These are phyloP conservation scores for Chrysoporthe austroafricana DNA, from an alignment of 2,329 filamentous ascomycete genomes.

Conservation along the genomic window DNA sequence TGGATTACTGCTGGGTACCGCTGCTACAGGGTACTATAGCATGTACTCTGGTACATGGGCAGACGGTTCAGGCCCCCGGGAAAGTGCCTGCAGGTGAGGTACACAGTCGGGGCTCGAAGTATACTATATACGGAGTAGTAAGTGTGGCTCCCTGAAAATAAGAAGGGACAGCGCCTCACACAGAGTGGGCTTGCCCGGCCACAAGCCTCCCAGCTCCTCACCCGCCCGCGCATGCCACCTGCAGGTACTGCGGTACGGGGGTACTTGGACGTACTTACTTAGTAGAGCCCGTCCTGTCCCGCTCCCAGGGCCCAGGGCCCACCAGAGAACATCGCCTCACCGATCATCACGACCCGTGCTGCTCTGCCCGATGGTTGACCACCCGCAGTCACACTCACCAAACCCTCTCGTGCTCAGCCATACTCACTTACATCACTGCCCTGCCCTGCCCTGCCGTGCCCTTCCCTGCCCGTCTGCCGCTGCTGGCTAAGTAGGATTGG, in stretches of 20 bases:
- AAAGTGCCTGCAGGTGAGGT: neutral
- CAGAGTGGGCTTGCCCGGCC: neutral
- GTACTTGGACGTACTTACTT: neutral
- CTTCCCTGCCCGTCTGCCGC: neutral
- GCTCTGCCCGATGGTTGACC: neutral
- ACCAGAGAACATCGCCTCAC: neutral
- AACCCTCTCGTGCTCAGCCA: neutral
- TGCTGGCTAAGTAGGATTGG: neutral
- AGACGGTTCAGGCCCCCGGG: neutral
- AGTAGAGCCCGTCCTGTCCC: neutral
- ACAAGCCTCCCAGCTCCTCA: slow-evolving; percentile 5
- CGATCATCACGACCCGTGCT: neutral
- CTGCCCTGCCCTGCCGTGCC: too few relatives aligned
- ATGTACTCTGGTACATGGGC: too few relatives aligned
- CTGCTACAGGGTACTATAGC: too few relatives aligned
- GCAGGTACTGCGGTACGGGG: neutral
- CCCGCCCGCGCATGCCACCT: slow-evolving; percentile 1
- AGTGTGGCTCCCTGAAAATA: slow-evolving; percentile 3
- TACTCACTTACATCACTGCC: neutral
- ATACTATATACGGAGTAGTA: neutral
- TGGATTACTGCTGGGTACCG: too few relatives aligned
- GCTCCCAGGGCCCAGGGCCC: neutral
- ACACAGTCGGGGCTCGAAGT: neutral
- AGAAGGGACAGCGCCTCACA: neutral
- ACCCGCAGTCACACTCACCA: neutral